phyloP scores from a whole-genome alignment of 2,329 filamentous ascomycete genomes.

The Leptographium radiaticola region DNA sequence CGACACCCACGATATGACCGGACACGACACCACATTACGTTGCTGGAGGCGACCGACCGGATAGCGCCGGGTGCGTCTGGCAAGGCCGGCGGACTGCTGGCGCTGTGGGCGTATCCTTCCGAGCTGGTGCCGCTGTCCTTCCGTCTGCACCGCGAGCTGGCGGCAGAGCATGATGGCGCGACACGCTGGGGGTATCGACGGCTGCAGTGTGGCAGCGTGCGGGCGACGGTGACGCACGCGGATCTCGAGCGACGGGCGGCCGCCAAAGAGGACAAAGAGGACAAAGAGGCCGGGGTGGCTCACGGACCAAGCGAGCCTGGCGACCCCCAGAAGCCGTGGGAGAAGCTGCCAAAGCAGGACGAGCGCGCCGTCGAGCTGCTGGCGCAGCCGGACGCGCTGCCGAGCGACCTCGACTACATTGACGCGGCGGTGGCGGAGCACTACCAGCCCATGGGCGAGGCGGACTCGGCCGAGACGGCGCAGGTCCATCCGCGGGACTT shows the following conservation, averaged over 20 bases:
- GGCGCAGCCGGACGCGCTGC: constrained; percentile 41
- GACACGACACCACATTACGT: constrained; percentile 61
- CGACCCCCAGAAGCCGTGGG: constrained; percentile 33
- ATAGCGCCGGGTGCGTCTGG: constrained; percentile 89
- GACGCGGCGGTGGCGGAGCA: constrained; percentile 48
- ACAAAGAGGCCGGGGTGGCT: too few relatives aligned
- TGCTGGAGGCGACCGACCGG: constrained; percentile 65
- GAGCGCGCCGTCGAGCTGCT: constrained; percentile 31
- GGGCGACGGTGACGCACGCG: constrained; percentile 19
- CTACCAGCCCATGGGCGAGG: constrained; percentile 70
- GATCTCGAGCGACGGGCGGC: constrained; percentile 5
- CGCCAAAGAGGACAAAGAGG: constrained; percentile 19
- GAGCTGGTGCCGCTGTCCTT: constrained; percentile 80
- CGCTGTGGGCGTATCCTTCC: constrained; percentile 79
- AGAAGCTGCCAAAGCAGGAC: constrained; percentile 49
- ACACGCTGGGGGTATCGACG: constrained; percentile 77
- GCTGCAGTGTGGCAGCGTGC: constrained; percentile 56
- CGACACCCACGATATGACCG: constrained; percentile 72
- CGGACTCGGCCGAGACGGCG: constrained; percentile 61
- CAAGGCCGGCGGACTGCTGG: constrained; percentile 85
- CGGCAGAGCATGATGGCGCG: constrained; percentile 68
- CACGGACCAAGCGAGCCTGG: too few relatives aligned
- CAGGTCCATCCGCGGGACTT: constrained; percentile 92
- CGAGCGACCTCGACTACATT: constrained; percentile 76
- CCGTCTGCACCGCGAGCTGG: constrained; percentile 67